These are phyloP conservation scores for Epichloe coenophiala DNA, from an alignment of 2,329 filamentous ascomycete genomes.

Conservation along the genomic window DNA sequence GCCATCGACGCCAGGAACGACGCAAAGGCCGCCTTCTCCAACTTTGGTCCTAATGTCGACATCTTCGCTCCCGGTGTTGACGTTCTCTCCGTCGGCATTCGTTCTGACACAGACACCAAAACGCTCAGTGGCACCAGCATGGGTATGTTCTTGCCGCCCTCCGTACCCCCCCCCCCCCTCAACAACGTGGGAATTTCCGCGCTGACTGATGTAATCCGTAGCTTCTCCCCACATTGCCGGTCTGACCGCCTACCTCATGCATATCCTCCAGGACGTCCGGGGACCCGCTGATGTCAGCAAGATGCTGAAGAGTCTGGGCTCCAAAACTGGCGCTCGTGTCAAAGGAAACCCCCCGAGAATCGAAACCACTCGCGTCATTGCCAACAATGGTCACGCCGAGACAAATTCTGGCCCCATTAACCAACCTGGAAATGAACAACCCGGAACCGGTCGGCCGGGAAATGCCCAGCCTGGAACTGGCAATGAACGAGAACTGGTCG, in stretches of 20 bases:
- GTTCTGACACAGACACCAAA: slow-evolving; percentile 29
- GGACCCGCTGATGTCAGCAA: slow-evolving; percentile 22
- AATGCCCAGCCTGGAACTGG: not conserved
- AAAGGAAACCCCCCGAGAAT: slow-evolving; percentile 21
- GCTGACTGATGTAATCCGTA: slow-evolving; percentile 3
- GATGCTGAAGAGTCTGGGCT: slow-evolving; percentile 41
- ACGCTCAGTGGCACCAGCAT: slow-evolving; percentile 44
- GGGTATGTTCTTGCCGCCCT: slow-evolving; percentile 18
- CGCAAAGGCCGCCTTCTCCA: slow-evolving; percentile 39
- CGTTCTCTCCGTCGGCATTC: slow-evolving; percentile 39
- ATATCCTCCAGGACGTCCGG: slow-evolving; percentile 32
- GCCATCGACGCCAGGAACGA: slow-evolving; percentile 41
- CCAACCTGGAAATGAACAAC: not conserved
- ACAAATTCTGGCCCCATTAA: too few species aligned
- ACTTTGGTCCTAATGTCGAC: slow-evolving; percentile 40
- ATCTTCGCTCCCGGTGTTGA: slow-evolving; percentile 43
- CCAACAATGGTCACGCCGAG: slow-evolving; percentile 36
- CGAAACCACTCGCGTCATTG: slow-evolving; percentile 38
- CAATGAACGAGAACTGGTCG: not conserved
- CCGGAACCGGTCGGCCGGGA: not conserved
- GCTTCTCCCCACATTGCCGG: slow-evolving; percentile 55
- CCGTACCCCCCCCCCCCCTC: not conserved
- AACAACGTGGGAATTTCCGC: not conserved
- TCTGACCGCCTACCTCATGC: slow-evolving; percentile 54
- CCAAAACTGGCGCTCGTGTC: slow-evolving; percentile 30